Base-by-base conservation (phyloP, 2,329 filamentous ascomycete genomes). In the Domatiomyces globalis region DNA sequence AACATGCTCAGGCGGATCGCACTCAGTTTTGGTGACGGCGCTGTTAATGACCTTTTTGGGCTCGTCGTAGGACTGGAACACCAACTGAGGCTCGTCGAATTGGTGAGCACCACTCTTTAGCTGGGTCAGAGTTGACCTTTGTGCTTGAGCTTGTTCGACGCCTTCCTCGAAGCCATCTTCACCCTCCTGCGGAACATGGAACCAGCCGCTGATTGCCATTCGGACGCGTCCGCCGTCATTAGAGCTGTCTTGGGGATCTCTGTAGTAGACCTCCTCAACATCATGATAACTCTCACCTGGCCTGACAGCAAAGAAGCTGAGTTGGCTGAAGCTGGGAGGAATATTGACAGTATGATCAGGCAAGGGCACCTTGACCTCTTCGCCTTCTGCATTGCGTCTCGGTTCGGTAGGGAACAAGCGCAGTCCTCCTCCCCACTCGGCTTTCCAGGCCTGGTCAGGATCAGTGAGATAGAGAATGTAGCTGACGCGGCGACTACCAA, bases 121-220 rank as follows among this genome's bases (percentile, higher is more conserved):
- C 70, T 96, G 90, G 69, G 88, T 87, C 58, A 96, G 75, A 62
- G 88, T 89, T 67, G 89, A 96, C 68, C 87, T 87, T 66, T 87
- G 83, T 10, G 86, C 87, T 56, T 94, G 79, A 65, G 83, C 85
- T 71, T 94, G 87, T 67, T 96, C 90, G 50, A 92, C 76, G 3
- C 90, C 92, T 64, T 85, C 74, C 60, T 94, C 81, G 61, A 84
- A 98, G 44, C 92, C 92, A 22, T 94, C 87, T 67, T 98, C 92
- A 51, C 90, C 90, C 60, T 85, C 71, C 69, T 98, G 92, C 0
- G 92, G 92, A 57, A 98, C 96, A 68, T 98, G 92, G 67, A 94
- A 98, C 92, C 92, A 98, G 49, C 92, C 92, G 65, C 87, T 95
- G 64, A 98, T 95, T 48, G 92, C 92, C 90, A 98, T 96, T 59